Evolutionary conservation across 192 early-diverging fungal species (phyloP).

Genomic region (Phycomyces nitens): DNA sequence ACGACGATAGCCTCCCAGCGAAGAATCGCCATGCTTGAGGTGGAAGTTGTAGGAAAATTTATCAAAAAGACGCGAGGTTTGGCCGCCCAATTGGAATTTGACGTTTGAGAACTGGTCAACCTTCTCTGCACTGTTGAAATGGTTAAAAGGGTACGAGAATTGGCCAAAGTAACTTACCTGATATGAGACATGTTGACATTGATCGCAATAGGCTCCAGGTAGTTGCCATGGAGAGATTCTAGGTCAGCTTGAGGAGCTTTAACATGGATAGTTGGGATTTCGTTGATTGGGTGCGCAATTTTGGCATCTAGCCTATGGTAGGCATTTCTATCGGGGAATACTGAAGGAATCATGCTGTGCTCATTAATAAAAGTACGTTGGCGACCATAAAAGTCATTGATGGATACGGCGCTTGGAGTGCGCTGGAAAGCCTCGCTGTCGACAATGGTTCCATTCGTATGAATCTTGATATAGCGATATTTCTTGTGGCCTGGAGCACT

Average conservation of each 20-base stretch:
- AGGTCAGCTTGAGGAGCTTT: neutral
- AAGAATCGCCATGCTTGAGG: neutral
- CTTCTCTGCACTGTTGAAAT: neutral
- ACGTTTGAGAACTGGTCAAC: neutral
- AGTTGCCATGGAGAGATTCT: neutral
- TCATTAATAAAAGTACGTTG: too few species aligned
- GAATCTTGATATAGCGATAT: neutral
- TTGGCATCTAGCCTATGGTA: neutral
- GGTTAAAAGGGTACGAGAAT: too few species aligned
- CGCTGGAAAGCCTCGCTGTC: neutral
- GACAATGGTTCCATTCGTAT: neutral
- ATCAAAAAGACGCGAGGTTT: conserved; percentile 1
- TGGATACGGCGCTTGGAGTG: neutral
- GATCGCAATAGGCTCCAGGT: neutral
- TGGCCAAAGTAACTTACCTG: too few species aligned
- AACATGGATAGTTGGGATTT: conserved; percentile 2
- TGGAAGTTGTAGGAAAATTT: conserved; percentile 15
- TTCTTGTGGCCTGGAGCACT: neutral
- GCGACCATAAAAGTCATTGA: conserved; percentile 8
- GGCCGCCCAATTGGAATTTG: conserved; percentile 7
- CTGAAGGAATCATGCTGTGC: neutral
- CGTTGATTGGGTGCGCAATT: conserved; percentile 1
- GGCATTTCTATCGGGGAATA: neutral
- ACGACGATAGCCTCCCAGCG: conserved; percentile 8
- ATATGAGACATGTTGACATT: conserved; percentile 3